Conservation (phyloP, 2,329 filamentous ascomycete genomes). For the Exophiala calicioides region DNA sequence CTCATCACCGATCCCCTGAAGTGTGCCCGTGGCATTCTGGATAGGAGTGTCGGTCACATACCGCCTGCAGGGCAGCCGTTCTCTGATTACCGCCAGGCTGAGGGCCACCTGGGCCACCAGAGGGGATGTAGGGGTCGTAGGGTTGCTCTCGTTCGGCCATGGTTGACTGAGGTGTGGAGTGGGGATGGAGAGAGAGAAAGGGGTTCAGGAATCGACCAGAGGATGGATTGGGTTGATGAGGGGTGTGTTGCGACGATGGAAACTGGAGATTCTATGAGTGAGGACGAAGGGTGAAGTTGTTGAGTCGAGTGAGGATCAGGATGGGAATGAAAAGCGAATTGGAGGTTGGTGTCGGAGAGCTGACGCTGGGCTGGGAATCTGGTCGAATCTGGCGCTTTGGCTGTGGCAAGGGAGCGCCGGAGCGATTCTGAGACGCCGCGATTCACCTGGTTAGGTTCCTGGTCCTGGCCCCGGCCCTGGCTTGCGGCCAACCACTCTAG, state of each 20-base stretch:
- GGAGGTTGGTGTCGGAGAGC: constrained; percentile 21
- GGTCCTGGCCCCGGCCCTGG: too few species aligned
- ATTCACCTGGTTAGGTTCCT: too few species aligned
- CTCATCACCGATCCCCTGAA: background rate
- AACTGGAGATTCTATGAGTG: background rate
- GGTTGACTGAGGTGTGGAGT: constrained; percentile 31
- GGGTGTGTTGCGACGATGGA: background rate
- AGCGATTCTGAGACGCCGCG: constrained; percentile 1
- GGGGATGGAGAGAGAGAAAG: constrained; percentile 5
- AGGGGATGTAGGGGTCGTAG: constrained; percentile 88
- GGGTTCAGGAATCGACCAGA: background rate
- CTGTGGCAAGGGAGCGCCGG: constrained; percentile 16
- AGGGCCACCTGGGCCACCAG: constrained; percentile 50
- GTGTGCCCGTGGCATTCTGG: too few species aligned
- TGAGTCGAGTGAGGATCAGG: constrained; percentile 10
- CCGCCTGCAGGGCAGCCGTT: constrained; percentile 77
- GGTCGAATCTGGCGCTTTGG: constrained; percentile 24
- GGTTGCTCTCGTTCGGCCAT: constrained; percentile 65
- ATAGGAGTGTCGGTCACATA: constrained; percentile 52
- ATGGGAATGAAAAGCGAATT: constrained; percentile 17
- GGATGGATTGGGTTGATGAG: background rate
- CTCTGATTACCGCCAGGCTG: constrained; percentile 60
- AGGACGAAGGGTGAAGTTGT: constrained; percentile 1
- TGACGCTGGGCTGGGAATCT: constrained; percentile 25
- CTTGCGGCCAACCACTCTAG: too few species aligned